These are phyloP conservation scores for Saturnispora hagleri DNA, from an alignment of 805 yeast genomes.

Conservation along the genomic window DNA sequence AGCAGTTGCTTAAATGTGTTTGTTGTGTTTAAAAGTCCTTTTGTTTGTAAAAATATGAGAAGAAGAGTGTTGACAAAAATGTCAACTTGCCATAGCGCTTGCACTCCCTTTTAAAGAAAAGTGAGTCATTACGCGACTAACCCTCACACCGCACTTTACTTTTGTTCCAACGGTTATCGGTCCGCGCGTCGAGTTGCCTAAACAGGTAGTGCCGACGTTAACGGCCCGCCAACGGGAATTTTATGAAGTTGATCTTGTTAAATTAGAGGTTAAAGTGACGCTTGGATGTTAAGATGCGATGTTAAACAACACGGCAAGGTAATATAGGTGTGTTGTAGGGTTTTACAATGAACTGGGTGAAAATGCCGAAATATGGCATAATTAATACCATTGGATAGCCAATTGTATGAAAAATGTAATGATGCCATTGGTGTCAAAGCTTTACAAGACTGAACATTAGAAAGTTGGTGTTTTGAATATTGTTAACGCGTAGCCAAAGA, in stretches of 20 bases:
- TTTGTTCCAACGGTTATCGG: background rate
- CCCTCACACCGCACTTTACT: slow-evolving; percentile 3
- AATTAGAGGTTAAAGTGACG: too few species aligned
- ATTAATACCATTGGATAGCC: background rate
- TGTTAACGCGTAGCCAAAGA: background rate
- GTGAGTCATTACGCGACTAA: slow-evolving; percentile 3
- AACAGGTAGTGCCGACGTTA: background rate
- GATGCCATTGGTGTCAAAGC: background rate
- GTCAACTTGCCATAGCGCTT: background rate
- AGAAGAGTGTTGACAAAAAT: background rate
- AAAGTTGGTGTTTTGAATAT: too few species aligned
- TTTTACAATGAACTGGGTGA: too few species aligned
- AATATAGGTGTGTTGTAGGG: too few species aligned
- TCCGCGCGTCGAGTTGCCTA: background rate
- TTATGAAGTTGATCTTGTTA: background rate
- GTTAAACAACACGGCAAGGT: too few species aligned
- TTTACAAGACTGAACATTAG: too few species aligned
- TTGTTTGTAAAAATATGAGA: background rate
- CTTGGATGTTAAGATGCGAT: too few species aligned
- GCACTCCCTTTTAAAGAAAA: background rate
- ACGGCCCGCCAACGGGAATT: background rate
- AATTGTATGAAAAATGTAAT: too few species aligned
- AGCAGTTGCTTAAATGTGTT: slow-evolving; percentile 6
- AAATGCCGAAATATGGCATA: too few species aligned
- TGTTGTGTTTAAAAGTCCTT: background rate